Evolutionary conservation across 257 asterid species (phyloP).

Genomic region (Eucommia ulmoides): DNA sequence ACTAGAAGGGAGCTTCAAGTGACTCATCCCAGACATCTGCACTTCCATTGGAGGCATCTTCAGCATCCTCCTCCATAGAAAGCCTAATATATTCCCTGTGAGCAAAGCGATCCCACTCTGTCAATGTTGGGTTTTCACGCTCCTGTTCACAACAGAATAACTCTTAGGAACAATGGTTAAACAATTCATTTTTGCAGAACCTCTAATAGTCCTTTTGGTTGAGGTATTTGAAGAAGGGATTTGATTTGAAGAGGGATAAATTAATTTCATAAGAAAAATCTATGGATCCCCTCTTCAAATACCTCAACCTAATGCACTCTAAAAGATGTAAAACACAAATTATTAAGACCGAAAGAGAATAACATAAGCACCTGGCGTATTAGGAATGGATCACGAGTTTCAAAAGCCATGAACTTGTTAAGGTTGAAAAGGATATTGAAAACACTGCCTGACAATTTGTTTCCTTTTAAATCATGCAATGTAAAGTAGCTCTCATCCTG

Average conservation of each 20-base stretch:
- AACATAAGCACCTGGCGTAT: conserved; percentile 99
- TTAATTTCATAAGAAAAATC: too few relatives aligned
- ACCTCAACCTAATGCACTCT: too few relatives aligned
- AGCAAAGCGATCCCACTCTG: conserved; percentile 99
- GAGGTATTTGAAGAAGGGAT: too few relatives aligned
- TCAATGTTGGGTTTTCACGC: conserved; percentile 95
- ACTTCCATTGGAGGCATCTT: conserved; percentile 98
- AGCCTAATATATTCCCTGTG: conserved; percentile 98
- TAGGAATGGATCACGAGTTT: conserved; percentile 95
- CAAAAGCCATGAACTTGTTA: conserved; percentile 98
- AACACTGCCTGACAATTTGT: conserved; percentile 82
- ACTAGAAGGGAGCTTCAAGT: conserved; percentile 88
- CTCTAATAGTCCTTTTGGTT: too few relatives aligned
- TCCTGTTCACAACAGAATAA: conserved; percentile 38
- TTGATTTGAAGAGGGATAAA: too few relatives aligned
- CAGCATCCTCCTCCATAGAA: conserved; percentile 99
- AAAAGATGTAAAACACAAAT: too few relatives aligned
- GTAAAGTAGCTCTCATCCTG: conserved; percentile 85
- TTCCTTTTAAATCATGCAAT: conserved; percentile 73
- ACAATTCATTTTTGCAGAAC: too few relatives aligned
- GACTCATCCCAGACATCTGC: conserved; percentile 99
- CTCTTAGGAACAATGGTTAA: too few relatives aligned
- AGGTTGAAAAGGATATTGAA: conserved; percentile 94
- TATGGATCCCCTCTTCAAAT: too few relatives aligned
- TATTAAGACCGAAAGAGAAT: too few relatives aligned